Conservation (phyloP, 2,329 filamentous ascomycete genomes). For the Metarhizium album region DNA sequence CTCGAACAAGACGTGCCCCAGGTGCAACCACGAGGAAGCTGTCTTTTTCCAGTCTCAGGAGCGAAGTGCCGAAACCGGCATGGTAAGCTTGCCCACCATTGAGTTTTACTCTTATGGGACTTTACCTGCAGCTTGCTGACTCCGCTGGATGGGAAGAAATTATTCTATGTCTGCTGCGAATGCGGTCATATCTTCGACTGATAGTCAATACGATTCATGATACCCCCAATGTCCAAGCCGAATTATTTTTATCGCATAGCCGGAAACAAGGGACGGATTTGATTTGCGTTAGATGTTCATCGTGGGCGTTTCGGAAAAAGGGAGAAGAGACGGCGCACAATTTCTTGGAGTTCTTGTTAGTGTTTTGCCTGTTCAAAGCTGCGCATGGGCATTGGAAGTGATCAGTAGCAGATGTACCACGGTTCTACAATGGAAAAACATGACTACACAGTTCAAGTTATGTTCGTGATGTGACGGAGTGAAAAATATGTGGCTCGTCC, state of each 20-base stretch:
- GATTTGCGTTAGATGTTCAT: background rate
- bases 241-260: background rate
- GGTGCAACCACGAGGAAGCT: conserved; percentile 76
- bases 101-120: background rate
- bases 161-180: conserved; percentile 87
- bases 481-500: background rate
- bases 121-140: conserved; percentile 7
- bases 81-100: conserved; percentile 54
- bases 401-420: background rate
- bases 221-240: background rate
- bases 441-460: background rate
- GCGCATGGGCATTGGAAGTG: background rate
- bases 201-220: conserved; percentile 5
- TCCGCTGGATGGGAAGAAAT: conserved; percentile 48
- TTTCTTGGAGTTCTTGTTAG: background rate
- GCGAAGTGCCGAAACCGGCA: conserved; percentile 91
- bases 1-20: conserved; percentile 74
- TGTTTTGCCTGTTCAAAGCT: background rate
- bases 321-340: background rate
- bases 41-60: conserved; percentile 99
- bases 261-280: background rate
- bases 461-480: background rate
- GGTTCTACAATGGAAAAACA: background rate
- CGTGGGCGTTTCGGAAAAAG: background rate
- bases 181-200: conserved; percentile 80